phyloP scores from a whole-genome alignment of 1,284 basidiomycete species.

The Microbotryum intermedium region DNA sequence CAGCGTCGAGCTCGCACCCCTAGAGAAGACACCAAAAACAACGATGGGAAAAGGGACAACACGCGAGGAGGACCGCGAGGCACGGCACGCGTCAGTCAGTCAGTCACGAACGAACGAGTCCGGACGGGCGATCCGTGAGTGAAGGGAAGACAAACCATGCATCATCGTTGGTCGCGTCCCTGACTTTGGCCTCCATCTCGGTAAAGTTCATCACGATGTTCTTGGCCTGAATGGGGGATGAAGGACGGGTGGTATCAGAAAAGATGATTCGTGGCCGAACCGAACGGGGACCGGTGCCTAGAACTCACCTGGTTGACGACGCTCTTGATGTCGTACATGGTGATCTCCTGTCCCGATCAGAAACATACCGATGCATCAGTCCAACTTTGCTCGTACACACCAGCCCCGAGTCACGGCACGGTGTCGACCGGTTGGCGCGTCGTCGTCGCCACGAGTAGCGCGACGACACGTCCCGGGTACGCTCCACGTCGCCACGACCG shows the following conservation, averaged over 20 bases:
- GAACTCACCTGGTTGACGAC: constrained; percentile 48
- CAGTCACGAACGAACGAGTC: not conserved
- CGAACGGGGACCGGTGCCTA: not conserved
- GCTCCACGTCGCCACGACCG: not conserved
- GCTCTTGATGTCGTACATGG: constrained; percentile 85
- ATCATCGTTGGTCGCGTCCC: constrained; percentile 96
- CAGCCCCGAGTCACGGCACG: not conserved
- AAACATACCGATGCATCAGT: constrained; percentile 15
- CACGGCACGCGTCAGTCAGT: not conserved
- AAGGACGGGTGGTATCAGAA: not conserved
- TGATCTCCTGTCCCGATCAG: constrained; percentile 51
- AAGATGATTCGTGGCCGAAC: too few species aligned
- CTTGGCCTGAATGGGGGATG: constrained; percentile 48
- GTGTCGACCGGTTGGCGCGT: not conserved
- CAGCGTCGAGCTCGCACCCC: constrained; percentile 94
- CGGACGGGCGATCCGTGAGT: not conserved
- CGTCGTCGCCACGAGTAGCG: not conserved
- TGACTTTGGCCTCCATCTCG: constrained; percentile 95
- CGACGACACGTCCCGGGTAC: not conserved
- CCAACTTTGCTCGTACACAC: not conserved
- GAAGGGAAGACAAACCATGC: constrained; percentile 60
- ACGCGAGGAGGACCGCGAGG: not conserved
- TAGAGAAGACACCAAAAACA: constrained; percentile 38
- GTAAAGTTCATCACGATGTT: constrained; percentile 76
- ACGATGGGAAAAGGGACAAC: not conserved